These are phyloP conservation scores for Kodamaea kaohsiungensis DNA, from an alignment of 805 yeast species.

Conservation along the genomic window DNA sequence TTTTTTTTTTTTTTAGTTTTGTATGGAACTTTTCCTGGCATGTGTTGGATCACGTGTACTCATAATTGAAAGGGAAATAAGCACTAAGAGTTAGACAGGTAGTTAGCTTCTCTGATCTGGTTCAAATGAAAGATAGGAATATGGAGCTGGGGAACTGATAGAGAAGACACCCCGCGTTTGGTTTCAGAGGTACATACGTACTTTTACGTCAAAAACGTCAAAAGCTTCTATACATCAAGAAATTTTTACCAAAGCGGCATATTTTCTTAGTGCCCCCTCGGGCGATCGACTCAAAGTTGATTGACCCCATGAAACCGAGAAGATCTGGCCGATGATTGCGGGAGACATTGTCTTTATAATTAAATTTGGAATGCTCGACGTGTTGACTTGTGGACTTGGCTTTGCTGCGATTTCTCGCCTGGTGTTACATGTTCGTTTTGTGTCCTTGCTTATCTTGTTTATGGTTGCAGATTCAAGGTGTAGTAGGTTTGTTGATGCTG, in stretches of 20 bases:
- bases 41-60: background rate
- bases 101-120: background rate
- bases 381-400: background rate
- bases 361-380: background rate
- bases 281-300: background rate
- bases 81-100: background rate
- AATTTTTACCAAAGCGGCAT: background rate
- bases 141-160: background rate
- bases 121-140: background rate
- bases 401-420: background rate
- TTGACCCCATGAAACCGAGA: background rate
- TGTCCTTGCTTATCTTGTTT: background rate
- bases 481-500: background rate
- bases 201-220: background rate
- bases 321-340: background rate
- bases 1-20: background rate
- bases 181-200: background rate
- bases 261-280: background rate
- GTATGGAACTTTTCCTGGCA: background rate
- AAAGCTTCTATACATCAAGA: conserved; percentile 1
- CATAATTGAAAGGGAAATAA: background rate
- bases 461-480: background rate
- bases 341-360: background rate
- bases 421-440: background rate
- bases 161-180: background rate